These are phyloP conservation scores for Plasmodium yoelii DNA, from an alignment of 169 alveolate genomes.

Conservation along the genomic window DNA sequence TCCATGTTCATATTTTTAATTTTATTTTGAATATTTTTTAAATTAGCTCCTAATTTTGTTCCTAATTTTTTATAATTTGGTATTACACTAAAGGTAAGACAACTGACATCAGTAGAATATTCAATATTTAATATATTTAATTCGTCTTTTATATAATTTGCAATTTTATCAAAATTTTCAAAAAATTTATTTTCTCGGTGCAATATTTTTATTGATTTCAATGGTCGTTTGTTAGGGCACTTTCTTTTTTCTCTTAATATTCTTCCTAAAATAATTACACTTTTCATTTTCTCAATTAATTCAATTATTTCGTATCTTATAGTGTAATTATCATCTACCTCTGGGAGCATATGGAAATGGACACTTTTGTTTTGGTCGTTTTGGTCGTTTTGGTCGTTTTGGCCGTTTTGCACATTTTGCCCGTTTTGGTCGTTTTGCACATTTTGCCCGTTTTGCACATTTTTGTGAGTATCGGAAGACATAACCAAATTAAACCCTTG, in stretches of 20 bases:
- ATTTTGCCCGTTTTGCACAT: neutral
- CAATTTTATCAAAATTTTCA: slow-evolving; percentile 80
- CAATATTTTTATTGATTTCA: slow-evolving; percentile 85
- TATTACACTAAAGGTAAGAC: slow-evolving; percentile 84
- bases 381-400: slow-evolving; percentile 45
- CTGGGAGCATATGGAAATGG: slow-evolving; percentile 82
- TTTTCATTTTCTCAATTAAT: slow-evolving; percentile 60
- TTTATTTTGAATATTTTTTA: slow-evolving; percentile 84
- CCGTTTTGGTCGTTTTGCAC: slow-evolving; percentile 65
- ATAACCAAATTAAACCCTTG: slow-evolving; percentile 43
- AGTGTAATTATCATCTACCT: slow-evolving; percentile 37
- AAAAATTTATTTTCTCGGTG: slow-evolving; percentile 80
- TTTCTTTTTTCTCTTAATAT: slow-evolving; percentile 93
- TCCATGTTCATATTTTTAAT: slow-evolving; percentile 82
- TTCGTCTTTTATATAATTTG: slow-evolving; percentile 91
- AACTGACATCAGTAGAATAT: slow-evolving; percentile 84
- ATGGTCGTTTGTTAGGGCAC: slow-evolving; percentile 93
- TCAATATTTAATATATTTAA: slow-evolving; percentile 86
- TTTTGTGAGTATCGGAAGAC: too few species aligned
- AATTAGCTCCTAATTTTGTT: slow-evolving; percentile 87
- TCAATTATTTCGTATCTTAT: slow-evolving; percentile 63
- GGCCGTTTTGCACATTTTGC: slow-evolving; percentile 13
- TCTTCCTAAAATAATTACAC: slow-evolving; percentile 91
- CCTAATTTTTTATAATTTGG: slow-evolving; percentile 93
- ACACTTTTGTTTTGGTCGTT: slow-evolving; percentile 81